phyloP scores from a whole-genome alignment of 2,329 filamentous ascomycete genomes.

The Fusarium sp. region DNA sequence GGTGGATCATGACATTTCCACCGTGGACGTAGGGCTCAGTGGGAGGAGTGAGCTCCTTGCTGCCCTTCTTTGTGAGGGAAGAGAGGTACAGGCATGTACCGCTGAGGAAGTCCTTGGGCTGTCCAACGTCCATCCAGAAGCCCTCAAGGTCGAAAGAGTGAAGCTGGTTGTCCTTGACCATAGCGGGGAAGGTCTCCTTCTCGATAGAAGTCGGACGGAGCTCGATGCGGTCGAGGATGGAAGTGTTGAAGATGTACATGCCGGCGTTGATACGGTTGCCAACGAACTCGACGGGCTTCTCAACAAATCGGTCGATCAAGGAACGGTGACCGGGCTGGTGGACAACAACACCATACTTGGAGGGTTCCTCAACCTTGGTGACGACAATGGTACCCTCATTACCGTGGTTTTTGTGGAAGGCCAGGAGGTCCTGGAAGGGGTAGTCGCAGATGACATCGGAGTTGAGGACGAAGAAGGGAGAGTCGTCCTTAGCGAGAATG shows the following conservation, averaged over 20 bases:
- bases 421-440: slow-evolving; percentile 88
- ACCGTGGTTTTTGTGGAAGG: slow-evolving; percentile 92
- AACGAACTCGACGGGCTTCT: slow-evolving; percentile 99
- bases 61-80: slow-evolving; percentile 88
- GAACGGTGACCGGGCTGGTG: slow-evolving; percentile 93
- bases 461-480: slow-evolving; percentile 98
- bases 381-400: slow-evolving; percentile 98
- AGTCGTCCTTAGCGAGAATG: slow-evolving; percentile 91
- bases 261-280: slow-evolving; percentile 99
- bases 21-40: slow-evolving; percentile 86
- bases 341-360: slow-evolving; percentile 98
- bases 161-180: slow-evolving; percentile 87
- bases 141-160: slow-evolving; percentile 97
- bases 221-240: slow-evolving; percentile 89
- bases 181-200: slow-evolving; percentile 97
- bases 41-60: slow-evolving; percentile 80
- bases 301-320: slow-evolving; percentile 97
- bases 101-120: slow-evolving; percentile 97
- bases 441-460: slow-evolving; percentile 98
- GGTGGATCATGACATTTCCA: slow-evolving; percentile 95
- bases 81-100: slow-evolving; percentile 97
- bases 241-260: slow-evolving; percentile 97
- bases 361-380: slow-evolving; percentile 98
- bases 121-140: slow-evolving; percentile 99
- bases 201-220: slow-evolving; percentile 97